These are phyloP conservation scores for Candida ovalis DNA, from an alignment of 805 yeast genomes.

Conservation along the genomic window DNA sequence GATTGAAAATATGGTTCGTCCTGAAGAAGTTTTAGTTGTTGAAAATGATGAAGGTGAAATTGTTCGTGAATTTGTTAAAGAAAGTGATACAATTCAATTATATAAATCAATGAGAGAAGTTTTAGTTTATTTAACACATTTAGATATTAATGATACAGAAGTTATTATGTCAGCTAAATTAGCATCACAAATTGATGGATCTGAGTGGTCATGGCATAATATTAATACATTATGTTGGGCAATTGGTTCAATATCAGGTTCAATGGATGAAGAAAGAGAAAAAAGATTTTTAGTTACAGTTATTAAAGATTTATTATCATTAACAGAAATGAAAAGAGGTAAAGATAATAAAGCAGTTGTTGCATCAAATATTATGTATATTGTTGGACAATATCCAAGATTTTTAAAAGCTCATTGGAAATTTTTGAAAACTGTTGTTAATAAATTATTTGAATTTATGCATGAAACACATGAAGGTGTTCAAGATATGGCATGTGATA, in stretches of 20 bases:
- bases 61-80: constrained; percentile 95
- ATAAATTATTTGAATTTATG: constrained; percentile 96
- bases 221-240: constrained; percentile 99
- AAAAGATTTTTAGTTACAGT: constrained; percentile 90
- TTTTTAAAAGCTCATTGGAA: constrained; percentile 98
- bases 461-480: constrained; percentile 99
- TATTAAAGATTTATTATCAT: constrained; percentile 83
- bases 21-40: constrained; percentile 95
- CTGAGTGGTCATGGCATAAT: constrained; percentile 99
- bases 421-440: constrained; percentile 90
- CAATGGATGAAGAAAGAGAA: constrained; percentile 98
- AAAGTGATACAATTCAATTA: constrained; percentile 92
- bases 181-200: constrained; percentile 88
- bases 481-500: constrained; percentile 99
- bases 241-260: constrained; percentile 96
- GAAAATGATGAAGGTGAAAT: constrained; percentile 99
- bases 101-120: constrained; percentile 96
- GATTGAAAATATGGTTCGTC: constrained; percentile 96
- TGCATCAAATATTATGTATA: constrained; percentile 99
- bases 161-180: constrained; percentile 89
- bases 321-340: constrained; percentile 95
- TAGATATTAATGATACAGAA: constrained; percentile 92
- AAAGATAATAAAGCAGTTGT: constrained; percentile 98
- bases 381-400: constrained; percentile 98
- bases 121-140: constrained; percentile 89